Evolutionary conservation across 352 stramenopile genomes (phyloP), one percentile per base, ranked within the genome.

Genomic region (Pythium brachiatum): DNA sequence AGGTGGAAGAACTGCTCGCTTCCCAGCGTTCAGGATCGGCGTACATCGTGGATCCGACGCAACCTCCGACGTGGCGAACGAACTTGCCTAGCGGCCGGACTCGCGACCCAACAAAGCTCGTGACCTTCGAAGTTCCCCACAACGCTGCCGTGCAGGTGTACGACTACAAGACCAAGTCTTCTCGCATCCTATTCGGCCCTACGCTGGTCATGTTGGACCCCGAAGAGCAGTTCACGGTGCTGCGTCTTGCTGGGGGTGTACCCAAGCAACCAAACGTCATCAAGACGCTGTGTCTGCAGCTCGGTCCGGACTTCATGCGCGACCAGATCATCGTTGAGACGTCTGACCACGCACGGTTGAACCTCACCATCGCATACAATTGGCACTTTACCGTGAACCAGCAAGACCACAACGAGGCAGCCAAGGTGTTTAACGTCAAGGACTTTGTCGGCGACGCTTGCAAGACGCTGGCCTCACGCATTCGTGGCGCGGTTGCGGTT

Each of bases 301-400:
- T 93, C 13, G 84, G 84, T 8, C 84, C 84, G 0, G 84, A 93
- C 56, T 93, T 93, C 51, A 93, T 93, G 84, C 81, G 81, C 32
- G 84, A 93, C 53, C 73, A 88, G 59, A 92, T 92, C 58, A 90
- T 89, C 36, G 84, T 93, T 1, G 83, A 93, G 64, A 93, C 83
- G 13, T 91, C 81, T 2, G 83, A 93, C 36, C 83, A 93, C 57
- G 83, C 83, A 12, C 78, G 83, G 1, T 53, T 93, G 34, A 83
- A 74, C 26, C 69, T 93, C 32, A 93, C 83, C 2, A 89, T 93
- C 57, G 81, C 83, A 25, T 93, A 93, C 76, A 93, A 93, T 56
- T 93, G 83, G 83, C 79, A 89, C 32, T 93, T 93, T 59, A 73
- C 79, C 16, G 77, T 93, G 18, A 75, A 87, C 55, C 65, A 69